Conservation (phyloP, 208 protist species). For the Crithidia acanthocephali region DNA sequence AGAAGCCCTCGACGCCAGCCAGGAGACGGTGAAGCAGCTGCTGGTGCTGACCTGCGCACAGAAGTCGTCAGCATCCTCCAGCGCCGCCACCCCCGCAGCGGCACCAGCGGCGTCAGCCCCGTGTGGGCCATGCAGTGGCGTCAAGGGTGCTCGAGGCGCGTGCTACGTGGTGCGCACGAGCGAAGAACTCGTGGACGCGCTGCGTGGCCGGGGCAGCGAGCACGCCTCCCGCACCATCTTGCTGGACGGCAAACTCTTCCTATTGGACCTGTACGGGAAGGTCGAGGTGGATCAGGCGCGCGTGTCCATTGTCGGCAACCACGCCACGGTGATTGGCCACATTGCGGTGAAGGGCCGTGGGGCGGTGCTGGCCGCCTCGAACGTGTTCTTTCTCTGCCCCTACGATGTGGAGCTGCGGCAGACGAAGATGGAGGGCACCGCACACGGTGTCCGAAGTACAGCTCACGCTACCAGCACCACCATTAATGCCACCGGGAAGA, state of each 20-base stretch:
- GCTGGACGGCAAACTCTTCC: conserved; percentile 44
- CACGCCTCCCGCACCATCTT: conserved; percentile 50
- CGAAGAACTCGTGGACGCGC: conserved; percentile 43
- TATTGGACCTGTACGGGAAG: conserved; percentile 32
- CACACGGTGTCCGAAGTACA: neutral
- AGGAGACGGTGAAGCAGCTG: conserved; percentile 36
- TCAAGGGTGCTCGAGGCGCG: conserved; percentile 39
- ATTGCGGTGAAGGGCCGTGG: conserved; percentile 36
- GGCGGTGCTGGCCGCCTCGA: conserved; percentile 45
- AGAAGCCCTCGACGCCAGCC: conserved; percentile 30
- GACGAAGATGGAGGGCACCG: neutral
- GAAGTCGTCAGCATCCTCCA: no score
- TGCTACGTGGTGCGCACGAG: conserved; percentile 55
- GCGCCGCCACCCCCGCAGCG: neutral
- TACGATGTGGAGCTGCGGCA: conserved; percentile 17
- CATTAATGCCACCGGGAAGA: neutral
- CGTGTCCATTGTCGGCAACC: conserved; percentile 64
- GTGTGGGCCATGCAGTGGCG: neutral
- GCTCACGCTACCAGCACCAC: no score
- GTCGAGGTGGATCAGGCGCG: conserved; percentile 43
- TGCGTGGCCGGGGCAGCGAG: conserved; percentile 49
- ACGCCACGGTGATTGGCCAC: conserved; percentile 51
- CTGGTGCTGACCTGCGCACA: conserved; percentile 7
- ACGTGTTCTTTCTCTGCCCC: conserved; percentile 50
- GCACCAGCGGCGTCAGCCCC: neutral